Evolutionary conservation across 805 yeast genomes (phyloP), one percentile per base, ranked within the genome.

Genomic region (Clavispora santaluciae): DNA sequence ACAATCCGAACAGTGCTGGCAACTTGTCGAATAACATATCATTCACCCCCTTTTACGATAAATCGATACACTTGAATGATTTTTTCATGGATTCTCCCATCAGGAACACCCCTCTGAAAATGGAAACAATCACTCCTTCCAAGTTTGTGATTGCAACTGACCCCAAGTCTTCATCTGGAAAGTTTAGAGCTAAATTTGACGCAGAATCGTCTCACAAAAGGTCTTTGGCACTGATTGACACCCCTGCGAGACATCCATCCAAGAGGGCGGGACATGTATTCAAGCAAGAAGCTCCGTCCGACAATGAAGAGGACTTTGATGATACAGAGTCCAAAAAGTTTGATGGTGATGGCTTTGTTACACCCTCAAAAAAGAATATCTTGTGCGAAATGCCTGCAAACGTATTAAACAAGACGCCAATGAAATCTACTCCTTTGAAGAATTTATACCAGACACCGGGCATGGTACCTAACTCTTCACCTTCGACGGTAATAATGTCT

Each of bases 81-180:
- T 68, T 69, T 38, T 68, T 68, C 50, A 68, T 66, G 60, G 74
- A 69, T 39, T 60, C 69, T n/a, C 74, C 74, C 12, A 64, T 67
- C 29, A 51, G 60, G 22, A 58, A 57, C 25, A 56, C 68, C 2
- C 70, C 73, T 10, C 43, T 59, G 10, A 65, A 59, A 40, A 36
- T 62, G 30, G 69, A 59, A 37, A 61, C 70, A 4, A 64, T 68
- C 23, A 69, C 74, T 3, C 73, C 74, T 2, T 64, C 71, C 8
- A 60, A 59, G 41, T 69, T 68, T 40, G 55, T 48, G 29, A 35
- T 64, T 6, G 54, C 46, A 11, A 47, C 55, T 33, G 60, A 53
- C 9, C 54, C 48, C 37, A 44, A 44, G 16, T 31, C 13, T 42
- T 48, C 29, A 49, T 40, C 35, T 51, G 43, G 30, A 50, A 41